These are phyloP conservation scores for Strobilomyces confusus DNA, from an alignment of 768 basidiomycete species.

Conservation along the genomic window DNA sequence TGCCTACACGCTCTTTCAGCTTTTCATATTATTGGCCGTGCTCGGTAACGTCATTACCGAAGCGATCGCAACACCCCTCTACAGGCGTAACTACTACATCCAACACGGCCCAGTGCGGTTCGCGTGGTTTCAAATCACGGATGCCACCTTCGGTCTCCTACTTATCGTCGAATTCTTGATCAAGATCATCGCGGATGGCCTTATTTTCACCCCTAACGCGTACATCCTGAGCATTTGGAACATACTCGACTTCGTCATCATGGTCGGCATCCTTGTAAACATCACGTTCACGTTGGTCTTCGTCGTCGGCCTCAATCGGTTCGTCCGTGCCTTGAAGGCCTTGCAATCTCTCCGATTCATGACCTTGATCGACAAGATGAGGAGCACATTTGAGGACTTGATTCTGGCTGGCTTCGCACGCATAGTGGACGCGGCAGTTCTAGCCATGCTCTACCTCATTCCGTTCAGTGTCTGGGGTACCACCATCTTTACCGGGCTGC, in stretches of 20 bases:
- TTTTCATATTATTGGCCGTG: constrained; percentile 71
- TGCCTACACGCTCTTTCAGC: constrained; percentile 69
- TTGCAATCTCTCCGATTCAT: constrained; percentile 85
- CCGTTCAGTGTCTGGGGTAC: constrained; percentile 92
- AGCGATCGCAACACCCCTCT: constrained; percentile 76
- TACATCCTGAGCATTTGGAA: constrained; percentile 94
- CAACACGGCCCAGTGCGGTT: constrained; percentile 53
- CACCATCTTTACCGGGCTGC: constrained; percentile 84
- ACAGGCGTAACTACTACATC: constrained; percentile 69
- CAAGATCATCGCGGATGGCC: constrained; percentile 92
- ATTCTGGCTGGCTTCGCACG: constrained; percentile 82
- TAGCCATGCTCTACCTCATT: constrained; percentile 89
- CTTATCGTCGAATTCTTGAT: constrained; percentile 81
- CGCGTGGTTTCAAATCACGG: constrained; percentile 87
- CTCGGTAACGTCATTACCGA: constrained; percentile 78
- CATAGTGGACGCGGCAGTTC: constrained; percentile 84
- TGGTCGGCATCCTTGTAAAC: constrained; percentile 73
- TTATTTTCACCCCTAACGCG: constrained; percentile 86
- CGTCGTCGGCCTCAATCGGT: constrained; percentile 71
- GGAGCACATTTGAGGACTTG: constrained; percentile 80
- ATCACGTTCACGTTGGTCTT: constrained; percentile 68
- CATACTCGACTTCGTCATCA: constrained; percentile 80
- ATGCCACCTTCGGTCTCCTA: constrained; percentile 63
- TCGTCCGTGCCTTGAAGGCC: constrained; percentile 82
- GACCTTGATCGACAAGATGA: constrained; percentile 82